Percentiles rank a stretch among this genome's conserved stretches.
Conservation (phyloP, 129 eudicot species). For the Smallanthus sonchifolius region DNA sequence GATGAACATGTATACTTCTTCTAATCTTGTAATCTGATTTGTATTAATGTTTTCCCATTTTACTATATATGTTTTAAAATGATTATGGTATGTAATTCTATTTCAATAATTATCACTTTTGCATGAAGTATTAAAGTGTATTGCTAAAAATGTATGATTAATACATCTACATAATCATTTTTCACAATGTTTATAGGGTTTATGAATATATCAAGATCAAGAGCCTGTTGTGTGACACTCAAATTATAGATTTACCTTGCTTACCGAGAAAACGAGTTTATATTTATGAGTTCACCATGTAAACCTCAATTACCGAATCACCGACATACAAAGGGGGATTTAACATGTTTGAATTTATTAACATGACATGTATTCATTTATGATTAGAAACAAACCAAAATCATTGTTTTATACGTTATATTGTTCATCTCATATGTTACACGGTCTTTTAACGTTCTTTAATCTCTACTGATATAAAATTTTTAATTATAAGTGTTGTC, state of each 20-base stretch:
- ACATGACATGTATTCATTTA: background rate
- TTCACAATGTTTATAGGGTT: background rate
- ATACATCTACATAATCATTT: background rate
- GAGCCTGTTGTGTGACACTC: background rate
- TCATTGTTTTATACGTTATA: background rate
- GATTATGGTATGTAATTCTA: background rate
- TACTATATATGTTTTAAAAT: background rate
- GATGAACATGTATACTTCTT: conserved; percentile 25
- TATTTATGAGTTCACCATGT: background rate
- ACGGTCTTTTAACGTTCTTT: background rate
- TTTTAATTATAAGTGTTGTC: too few species aligned
- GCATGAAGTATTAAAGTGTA: background rate
- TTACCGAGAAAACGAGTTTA: background rate
- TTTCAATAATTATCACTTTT: background rate
- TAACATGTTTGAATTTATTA: background rate
- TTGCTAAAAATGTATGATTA: background rate
- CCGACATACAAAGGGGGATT: background rate
- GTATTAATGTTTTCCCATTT: conserved; percentile 3
- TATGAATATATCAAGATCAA: background rate
- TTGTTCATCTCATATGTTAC: background rate
- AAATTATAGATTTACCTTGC: background rate
- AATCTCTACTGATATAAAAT: background rate
- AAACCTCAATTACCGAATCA: background rate
- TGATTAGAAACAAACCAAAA: background rate
- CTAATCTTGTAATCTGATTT: background rate